A percentile compares a stretch with the other conserved stretches of the same genome.
Evolutionary conservation across 441 rosid genomes (phyloP).

Genomic region (Hypseocharis bilobata): DNA sequence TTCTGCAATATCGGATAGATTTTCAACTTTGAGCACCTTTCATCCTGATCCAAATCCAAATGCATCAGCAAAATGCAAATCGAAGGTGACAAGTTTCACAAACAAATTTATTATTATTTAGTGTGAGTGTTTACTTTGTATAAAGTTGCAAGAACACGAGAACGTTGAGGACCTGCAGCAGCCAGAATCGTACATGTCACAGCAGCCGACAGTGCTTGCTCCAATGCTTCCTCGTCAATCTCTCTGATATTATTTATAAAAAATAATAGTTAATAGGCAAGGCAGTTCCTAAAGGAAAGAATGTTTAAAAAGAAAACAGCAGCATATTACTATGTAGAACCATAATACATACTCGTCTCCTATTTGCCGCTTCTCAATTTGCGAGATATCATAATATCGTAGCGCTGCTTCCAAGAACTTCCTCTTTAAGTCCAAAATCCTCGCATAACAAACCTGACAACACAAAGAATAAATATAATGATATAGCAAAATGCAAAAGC

Average conservation of each 20-base stretch:
- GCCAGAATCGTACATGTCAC: conserved; percentile 95
- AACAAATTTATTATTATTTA: not conserved
- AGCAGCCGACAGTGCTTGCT: conserved; percentile 89
- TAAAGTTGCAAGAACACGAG: conserved; percentile 91
- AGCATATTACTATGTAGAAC: conserved; percentile 9
- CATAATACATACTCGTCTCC: conserved; percentile 77
- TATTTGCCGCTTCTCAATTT: conserved; percentile 86
- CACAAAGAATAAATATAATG: conserved; percentile 5
- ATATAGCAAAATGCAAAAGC: conserved; percentile 13
- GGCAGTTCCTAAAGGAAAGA: not conserved
- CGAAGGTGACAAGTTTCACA: conserved; percentile 10
- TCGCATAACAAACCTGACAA: conserved; percentile 83
- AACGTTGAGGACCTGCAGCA: conserved; percentile 97
- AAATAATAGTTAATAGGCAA: not conserved
- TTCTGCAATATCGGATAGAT: conserved; percentile 87
- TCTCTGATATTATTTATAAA: conserved; percentile 40
- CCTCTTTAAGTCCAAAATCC: conserved; percentile 93
- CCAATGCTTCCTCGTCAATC: conserved; percentile 85
- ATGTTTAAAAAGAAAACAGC: not conserved
- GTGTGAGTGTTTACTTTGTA: conserved; percentile 53
- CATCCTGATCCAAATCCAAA: conserved; percentile 56
- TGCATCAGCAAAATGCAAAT: conserved; percentile 20
- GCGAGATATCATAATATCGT: conserved; percentile 87
- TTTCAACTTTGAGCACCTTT: conserved; percentile 85
- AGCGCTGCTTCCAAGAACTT: conserved; percentile 96